Evolutionary conservation across 176 grass and related monocot genomes (phyloP).

Genomic region (Melocanna baccifera): DNA sequence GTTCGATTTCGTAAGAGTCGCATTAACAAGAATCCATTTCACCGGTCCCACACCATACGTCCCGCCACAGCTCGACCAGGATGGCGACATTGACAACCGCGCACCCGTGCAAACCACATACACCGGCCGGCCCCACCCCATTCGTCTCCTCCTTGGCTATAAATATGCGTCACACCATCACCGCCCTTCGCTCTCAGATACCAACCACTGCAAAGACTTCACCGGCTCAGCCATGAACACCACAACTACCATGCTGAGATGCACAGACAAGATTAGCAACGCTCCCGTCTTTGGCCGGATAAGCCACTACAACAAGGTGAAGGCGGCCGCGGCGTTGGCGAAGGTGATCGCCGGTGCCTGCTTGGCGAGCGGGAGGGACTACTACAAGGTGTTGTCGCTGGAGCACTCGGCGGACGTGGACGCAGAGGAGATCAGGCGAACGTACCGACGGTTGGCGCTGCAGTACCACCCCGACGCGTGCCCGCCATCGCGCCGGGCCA

Average conservation of each 20-base stretch:
- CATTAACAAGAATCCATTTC: too few species aligned
- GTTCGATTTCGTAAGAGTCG: too few species aligned
- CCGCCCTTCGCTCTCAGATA: neutral
- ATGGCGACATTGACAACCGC: neutral
- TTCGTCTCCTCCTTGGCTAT: neutral
- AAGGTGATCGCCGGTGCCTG: neutral
- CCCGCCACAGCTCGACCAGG: too few species aligned
- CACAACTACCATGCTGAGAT: neutral
- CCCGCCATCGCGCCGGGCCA: conserved; percentile 41
- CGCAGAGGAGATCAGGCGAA: conserved; percentile 62
- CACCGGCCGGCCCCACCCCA: too few species aligned
- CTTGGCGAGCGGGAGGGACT: conserved; percentile 17
- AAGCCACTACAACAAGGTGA: neutral
- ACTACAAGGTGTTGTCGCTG: conserved; percentile 60
- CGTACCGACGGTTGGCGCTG: conserved; percentile 71
- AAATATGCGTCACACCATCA: neutral
- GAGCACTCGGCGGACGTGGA: conserved; percentile 41
- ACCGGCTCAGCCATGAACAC: neutral
- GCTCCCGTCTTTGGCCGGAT: neutral
- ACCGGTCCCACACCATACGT: too few species aligned
- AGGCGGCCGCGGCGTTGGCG: neutral
- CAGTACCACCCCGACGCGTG: conserved; percentile 74
- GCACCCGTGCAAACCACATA: conserved; percentile 27
- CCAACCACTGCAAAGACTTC: neutral
- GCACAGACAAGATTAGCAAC: neutral